A percentile compares a stretch with the other conserved stretches of the same genome.
phyloP scores from a whole-genome alignment of 495 filamentous ascomycete genomes.

The Baudoinia panamericana region DNA sequence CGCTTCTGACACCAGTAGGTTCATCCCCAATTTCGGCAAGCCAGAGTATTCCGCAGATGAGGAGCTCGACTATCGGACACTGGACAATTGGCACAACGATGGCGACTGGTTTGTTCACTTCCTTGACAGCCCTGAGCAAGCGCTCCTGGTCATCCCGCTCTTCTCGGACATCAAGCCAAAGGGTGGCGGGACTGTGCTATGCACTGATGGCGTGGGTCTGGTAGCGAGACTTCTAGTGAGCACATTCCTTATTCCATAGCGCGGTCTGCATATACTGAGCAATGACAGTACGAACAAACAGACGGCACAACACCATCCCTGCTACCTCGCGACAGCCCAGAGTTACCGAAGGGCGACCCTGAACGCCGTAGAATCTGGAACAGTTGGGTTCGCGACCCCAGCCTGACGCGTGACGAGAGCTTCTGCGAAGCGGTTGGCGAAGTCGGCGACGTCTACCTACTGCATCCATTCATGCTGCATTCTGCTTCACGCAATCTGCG shows the following conservation, averaged over 20 bases:
- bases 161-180: slow-evolving; percentile 14
- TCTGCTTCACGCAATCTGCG: slow-evolving; percentile 9
- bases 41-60: slow-evolving; percentile 4
- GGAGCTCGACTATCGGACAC: slow-evolving; percentile 6
- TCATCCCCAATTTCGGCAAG: slow-evolving; percentile 9
- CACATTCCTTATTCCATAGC: too few species aligned
- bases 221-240: slow-evolving; percentile 5
- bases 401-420: slow-evolving; percentile 5
- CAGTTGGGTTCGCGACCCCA: slow-evolving; percentile 1
- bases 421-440: slow-evolving; percentile 10
- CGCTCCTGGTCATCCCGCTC: slow-evolving; percentile 11
- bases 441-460: slow-evolving; percentile 10
- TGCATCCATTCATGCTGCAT: slow-evolving; percentile 15
- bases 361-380: slow-evolving; percentile 4
- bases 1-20: too few species aligned
- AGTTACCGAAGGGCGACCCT: slow-evolving; percentile 7
- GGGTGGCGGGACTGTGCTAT: slow-evolving; percentile 9
- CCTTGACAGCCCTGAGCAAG: slow-evolving; percentile 11
- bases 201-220: slow-evolving; percentile 7
- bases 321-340: slow-evolving; percentile 1
- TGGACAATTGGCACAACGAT: slow-evolving; percentile 14
- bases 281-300: slow-evolving; percentile 3
- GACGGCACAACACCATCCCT: slow-evolving; percentile 6
- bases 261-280: not conserved
- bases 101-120: slow-evolving; percentile 12